A percentile compares a stretch with the other conserved stretches of the same genome.
These are phyloP conservation scores for Hemileccinum hortonii DNA, from an alignment of 1,284 basidiomycete species.

Conservation along the genomic window DNA sequence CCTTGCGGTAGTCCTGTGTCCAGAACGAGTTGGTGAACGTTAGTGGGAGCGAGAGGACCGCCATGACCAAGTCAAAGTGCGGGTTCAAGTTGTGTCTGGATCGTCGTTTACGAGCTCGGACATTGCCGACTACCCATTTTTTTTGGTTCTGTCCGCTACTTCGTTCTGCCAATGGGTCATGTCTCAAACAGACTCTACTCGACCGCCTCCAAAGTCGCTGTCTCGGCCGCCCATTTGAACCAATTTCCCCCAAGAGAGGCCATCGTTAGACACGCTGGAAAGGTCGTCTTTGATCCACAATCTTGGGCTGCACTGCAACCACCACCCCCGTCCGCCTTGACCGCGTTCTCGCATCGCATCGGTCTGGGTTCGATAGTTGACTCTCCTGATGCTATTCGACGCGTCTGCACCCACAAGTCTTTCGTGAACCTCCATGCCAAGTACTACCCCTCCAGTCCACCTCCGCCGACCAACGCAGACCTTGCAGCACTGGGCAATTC, in stretches of 20 bases:
- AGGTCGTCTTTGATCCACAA: slow-evolving; percentile 55
- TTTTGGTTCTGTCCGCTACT: not conserved
- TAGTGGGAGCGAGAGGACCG: slow-evolving; percentile 80
- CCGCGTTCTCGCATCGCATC: slow-evolving; percentile 74
- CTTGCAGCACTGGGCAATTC: slow-evolving; percentile 84
- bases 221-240: slow-evolving; percentile 52
- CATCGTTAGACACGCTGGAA: slow-evolving; percentile 36
- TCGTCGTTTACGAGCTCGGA: slow-evolving; percentile 17
- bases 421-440: slow-evolving; percentile 58
- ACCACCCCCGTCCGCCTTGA: slow-evolving; percentile 67
- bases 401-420: slow-evolving; percentile 81
- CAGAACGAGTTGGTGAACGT: slow-evolving; percentile 90
- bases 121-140: slow-evolving; percentile 20
- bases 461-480: slow-evolving; percentile 72
- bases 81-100: slow-evolving; percentile 35
- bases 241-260: slow-evolving; percentile 66
- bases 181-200: slow-evolving; percentile 49
- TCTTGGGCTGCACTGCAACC: slow-evolving; percentile 73
- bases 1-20: slow-evolving; percentile 83
- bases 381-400: slow-evolving; percentile 55
- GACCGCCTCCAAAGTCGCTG: slow-evolving; percentile 41
- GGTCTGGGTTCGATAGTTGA: slow-evolving; percentile 58
- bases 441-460: slow-evolving; percentile 51
- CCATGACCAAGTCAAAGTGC: slow-evolving; percentile 49
- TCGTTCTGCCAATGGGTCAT: slow-evolving; percentile 43